phyloP scores from a whole-genome alignment of 805 yeast genomes.

The Brettanomyces naardenensis region DNA sequence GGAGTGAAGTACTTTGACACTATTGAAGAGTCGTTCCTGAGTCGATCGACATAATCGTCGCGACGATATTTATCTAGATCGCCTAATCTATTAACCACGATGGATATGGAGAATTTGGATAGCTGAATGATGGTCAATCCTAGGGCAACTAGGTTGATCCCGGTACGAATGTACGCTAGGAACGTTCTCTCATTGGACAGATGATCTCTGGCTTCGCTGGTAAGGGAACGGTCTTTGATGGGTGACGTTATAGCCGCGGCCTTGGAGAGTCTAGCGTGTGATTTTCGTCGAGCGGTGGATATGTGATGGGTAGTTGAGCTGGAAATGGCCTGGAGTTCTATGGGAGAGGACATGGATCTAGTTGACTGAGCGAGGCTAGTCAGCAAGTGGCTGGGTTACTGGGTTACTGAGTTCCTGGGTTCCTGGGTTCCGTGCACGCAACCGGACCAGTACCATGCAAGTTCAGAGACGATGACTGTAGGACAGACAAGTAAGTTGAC shows the following conservation, averaged over 20 bases:
- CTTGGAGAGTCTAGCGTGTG: not conserved
- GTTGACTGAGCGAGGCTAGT: too few relatives aligned
- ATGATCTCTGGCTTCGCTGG: constrained; percentile 44
- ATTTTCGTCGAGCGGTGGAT: too few relatives aligned
- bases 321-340: too few relatives aligned
- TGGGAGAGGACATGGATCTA: too few relatives aligned
- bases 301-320: too few relatives aligned
- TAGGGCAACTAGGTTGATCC: constrained; percentile 40
- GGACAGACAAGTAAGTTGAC: too few relatives aligned
- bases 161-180: constrained; percentile 52
- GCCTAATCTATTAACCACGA: constrained; percentile 6
- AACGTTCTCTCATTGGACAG: constrained; percentile 57
- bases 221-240: too few relatives aligned
- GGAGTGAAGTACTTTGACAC: constrained; percentile 15
- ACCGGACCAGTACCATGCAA: too few relatives aligned
- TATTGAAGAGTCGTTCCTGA: constrained; percentile 8
- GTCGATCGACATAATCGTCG: constrained; percentile 1
- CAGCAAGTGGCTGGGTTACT: too few relatives aligned
- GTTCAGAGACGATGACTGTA: too few relatives aligned
- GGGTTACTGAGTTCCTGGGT: too few relatives aligned
- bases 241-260: not conserved
- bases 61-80: not conserved
- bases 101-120: constrained; percentile 28
- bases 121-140: constrained; percentile 50
- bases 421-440: too few relatives aligned